Base-by-base conservation (phyloP, 352 stramenopile genomes). In the Pythium apleroticum region DNA sequence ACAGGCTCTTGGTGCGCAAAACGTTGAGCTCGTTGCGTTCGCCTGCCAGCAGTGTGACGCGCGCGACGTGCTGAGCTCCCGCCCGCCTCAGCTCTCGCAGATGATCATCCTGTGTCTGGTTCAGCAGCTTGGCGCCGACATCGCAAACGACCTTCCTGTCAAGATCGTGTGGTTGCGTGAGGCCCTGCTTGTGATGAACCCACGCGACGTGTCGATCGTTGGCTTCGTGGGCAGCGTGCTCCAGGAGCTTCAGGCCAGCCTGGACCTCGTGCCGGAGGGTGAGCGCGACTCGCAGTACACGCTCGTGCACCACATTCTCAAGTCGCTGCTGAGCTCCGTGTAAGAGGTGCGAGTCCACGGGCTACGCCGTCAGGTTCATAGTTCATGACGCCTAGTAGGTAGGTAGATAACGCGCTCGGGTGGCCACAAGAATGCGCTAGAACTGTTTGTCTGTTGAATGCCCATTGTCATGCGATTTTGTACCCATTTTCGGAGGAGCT, bases 31-130 rank as follows among this genome's bases (percentile, higher is more conserved):
- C 4, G 86, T 95, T 14, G 59, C 76, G 39, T 90, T 85, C 53
- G 74, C 86, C 11, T 95, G 86, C 39, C 72, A 84, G 63, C 74
- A 92, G 53, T 86, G 77, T 46, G 86, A 95, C 48, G 70, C 84
- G 25, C 76, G 76, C 22, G 57, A 78, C 30, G 80, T 93, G 55
- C 67, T 95, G 20, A 82, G 81, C 55, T 76, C 66, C 30, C 84
- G 82, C 2, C 86, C 82, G 12, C 79, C 83, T 10, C 81, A 89
- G 71, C 78, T 95, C 41, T 92, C 86, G 59, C 86, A 95, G 66
- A 92, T 93, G 84, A 67, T 93, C 67, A 85, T 95, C 52, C 65
- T 95, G 59, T 95, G 86, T 48, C 73, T 95, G 17, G 86, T 95
- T 25, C 86, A 95, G 68, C 86, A 95, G 46, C 74, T 95, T 33